phyloP scores from a whole-genome alignment of 108 stramenopile species.

The Nitzschia sp. region DNA sequence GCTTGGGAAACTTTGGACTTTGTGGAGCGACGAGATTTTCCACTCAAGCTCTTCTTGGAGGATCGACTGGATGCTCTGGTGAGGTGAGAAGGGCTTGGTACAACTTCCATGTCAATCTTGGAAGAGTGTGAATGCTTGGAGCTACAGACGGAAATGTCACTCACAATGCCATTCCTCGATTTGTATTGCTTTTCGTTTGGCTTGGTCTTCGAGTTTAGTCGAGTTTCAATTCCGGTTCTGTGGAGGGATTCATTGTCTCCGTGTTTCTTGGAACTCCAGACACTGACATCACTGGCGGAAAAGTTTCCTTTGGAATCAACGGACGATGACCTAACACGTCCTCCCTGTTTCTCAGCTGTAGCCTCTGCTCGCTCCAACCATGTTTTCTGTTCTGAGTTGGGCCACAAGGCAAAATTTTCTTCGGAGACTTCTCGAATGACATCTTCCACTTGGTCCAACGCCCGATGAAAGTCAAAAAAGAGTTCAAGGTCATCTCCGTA shows the following conservation, averaged over 20 bases:
- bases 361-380: conserved; percentile 32
- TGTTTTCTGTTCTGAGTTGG: conserved; percentile 14
- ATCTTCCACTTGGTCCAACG: conserved; percentile 42
- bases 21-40: conserved; percentile 1
- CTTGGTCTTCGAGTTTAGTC: neutral
- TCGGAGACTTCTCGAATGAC: conserved; percentile 31
- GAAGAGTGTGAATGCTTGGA: neutral
- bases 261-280: neutral
- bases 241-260: neutral
- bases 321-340: neutral
- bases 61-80: neutral
- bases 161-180: neutral
- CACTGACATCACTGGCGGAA: neutral
- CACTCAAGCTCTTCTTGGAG: conserved; percentile 1
- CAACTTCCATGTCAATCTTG: neutral
- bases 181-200: neutral
- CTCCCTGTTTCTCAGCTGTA: neutral
- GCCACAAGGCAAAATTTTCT: conserved; percentile 19
- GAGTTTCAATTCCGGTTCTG: neutral
- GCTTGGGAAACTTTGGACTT: conserved; percentile 9
- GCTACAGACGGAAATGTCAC: neutral
- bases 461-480: conserved; percentile 39
- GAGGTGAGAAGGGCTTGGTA: neutral
- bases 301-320: neutral
- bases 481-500: conserved; percentile 23